Evolutionary conservation across 2,329 filamentous ascomycete genomes (phyloP).

Genomic region (Aspergillus pseudoviridinutans): DNA sequence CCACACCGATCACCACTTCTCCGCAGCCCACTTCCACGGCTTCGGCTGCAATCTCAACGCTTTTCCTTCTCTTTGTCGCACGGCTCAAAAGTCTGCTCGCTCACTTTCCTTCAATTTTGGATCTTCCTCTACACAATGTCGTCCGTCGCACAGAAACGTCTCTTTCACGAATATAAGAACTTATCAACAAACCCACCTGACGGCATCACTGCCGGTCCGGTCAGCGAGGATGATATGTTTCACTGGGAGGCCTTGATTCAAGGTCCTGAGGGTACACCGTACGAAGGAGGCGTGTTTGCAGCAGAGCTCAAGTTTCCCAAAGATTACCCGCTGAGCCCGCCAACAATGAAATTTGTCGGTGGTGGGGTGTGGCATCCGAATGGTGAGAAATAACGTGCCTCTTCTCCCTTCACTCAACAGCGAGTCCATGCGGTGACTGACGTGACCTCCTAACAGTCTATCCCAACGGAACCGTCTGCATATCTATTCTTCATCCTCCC

Average conservation of each 20-base stretch:
- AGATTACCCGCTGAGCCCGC: constrained; percentile 94
- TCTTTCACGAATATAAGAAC: constrained; percentile 93
- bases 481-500: constrained; percentile 94
- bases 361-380: constrained; percentile 93
- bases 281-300: constrained; percentile 91
- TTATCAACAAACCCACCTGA: constrained; percentile 95
- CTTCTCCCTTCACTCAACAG: neutral
- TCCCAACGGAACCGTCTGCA: constrained; percentile 86
- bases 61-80: neutral
- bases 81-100: neutral
- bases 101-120: neutral
- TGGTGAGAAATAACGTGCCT: constrained; percentile 51
- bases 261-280: constrained; percentile 91
- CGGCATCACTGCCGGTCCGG: constrained; percentile 89
- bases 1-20: neutral
- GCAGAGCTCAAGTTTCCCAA: constrained; percentile 92
- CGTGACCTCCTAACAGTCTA: constrained; percentile 63
- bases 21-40: neutral
- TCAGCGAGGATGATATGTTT: constrained; percentile 92
- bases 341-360: constrained; percentile 91
- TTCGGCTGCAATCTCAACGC: neutral
- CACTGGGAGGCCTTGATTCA: constrained; percentile 96
- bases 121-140: constrained; percentile 21
- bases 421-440: neutral
- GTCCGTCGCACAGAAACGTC: constrained; percentile 63